Percentiles rank a stretch among this genome's conserved stretches.
Evolutionary conservation across 495 filamentous ascomycete genomes (phyloP).

Genomic region (Aspergillus baeticus): DNA sequence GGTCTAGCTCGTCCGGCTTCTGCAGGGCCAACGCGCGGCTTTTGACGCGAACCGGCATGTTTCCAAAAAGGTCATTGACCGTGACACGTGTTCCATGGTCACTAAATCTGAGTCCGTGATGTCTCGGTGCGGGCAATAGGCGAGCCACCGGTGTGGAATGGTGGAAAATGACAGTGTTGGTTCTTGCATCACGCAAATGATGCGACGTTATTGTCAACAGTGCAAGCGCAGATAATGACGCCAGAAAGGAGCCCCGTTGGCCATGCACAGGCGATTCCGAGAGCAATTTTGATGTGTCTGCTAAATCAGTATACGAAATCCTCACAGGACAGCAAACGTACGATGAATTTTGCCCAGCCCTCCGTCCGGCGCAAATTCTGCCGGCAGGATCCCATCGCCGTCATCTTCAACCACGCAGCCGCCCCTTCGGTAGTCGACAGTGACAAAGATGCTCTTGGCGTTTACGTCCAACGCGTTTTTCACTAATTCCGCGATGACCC

Average conservation of each 20-base stretch:
- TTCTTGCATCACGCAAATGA: constrained; percentile 58
- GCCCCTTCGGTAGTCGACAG: constrained; percentile 73
- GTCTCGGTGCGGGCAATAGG: constrained; percentile 59
- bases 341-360: constrained; percentile 74
- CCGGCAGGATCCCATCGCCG: constrained; percentile 72
- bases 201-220: constrained; percentile 78
- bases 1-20: constrained; percentile 56
- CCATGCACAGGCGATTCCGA: constrained; percentile 55
- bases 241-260: constrained; percentile 69
- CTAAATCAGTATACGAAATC: not conserved
- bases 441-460: constrained; percentile 67
- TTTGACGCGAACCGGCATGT: constrained; percentile 95
- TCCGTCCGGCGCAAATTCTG: constrained; percentile 67
- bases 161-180: constrained; percentile 71
- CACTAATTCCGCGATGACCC: constrained; percentile 70
- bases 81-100: constrained; percentile 75
- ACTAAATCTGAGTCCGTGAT: constrained; percentile 55
- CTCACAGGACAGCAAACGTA: constrained; percentile 36
- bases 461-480: constrained; percentile 85
- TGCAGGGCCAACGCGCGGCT: constrained; percentile 56
- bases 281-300: constrained; percentile 78
- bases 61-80: constrained; percentile 88
- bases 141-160: constrained; percentile 68
- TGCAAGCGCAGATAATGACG: constrained; percentile 74
- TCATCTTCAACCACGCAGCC: constrained; percentile 86